phyloP scores from a whole-genome alignment of 2,329 filamentous ascomycete species.

The Hymenoscyphus infarciens region DNA sequence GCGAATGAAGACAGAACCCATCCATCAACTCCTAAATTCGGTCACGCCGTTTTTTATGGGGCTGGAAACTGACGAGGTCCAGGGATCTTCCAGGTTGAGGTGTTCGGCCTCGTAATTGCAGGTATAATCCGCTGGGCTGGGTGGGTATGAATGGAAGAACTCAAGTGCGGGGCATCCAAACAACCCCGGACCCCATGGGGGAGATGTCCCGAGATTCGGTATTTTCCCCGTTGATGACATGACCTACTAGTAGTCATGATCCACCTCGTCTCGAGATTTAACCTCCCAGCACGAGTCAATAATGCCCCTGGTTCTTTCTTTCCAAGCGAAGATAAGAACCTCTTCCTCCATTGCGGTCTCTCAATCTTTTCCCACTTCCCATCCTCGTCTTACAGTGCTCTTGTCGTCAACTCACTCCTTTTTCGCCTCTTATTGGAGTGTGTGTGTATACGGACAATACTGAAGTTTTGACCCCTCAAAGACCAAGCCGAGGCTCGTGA shows the following conservation, averaged over 20 bases:
- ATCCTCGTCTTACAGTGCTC: not conserved
- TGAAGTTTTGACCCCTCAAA: not conserved
- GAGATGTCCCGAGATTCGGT: not conserved
- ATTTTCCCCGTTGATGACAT: not conserved
- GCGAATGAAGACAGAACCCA: not conserved
- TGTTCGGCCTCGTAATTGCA: too few relatives aligned
- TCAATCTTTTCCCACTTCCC: not conserved
- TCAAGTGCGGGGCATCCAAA: slow-evolving; percentile 1
- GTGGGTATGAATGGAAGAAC: not conserved
- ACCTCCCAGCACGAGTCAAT: not conserved
- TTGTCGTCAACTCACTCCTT: not conserved
- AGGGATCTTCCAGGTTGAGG: too few relatives aligned
- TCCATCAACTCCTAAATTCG: too few relatives aligned
- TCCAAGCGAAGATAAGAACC: not conserved
- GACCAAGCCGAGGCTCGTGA: not conserved
- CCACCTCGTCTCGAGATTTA: not conserved
- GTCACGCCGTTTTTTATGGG: not conserved
- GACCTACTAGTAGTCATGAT: too few relatives aligned
- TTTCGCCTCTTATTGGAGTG: not conserved
- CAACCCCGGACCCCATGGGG: slow-evolving; percentile 3
- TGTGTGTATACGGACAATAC: not conserved
- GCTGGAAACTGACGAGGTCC: not conserved
- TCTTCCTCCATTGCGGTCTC: not conserved
- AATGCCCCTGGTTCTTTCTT: not conserved
- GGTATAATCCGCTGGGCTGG: not conserved